Conservation (phyloP, 2,329 filamentous ascomycete genomes). For the Macroventuria anomochaeta region DNA sequence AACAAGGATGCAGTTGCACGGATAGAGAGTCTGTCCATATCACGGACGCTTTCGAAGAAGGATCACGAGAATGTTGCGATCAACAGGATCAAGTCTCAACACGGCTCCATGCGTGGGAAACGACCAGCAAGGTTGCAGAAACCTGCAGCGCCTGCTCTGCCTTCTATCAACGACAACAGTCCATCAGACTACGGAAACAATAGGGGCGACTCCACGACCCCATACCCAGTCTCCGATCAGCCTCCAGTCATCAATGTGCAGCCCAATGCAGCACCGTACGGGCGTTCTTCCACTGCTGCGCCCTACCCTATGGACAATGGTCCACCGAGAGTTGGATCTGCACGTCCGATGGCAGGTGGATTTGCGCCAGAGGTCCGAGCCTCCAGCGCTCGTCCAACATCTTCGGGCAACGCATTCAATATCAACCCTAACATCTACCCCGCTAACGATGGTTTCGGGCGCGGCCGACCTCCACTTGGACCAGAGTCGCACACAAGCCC, state of each 20-base stretch:
- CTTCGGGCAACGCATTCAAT: constrained; percentile 57
- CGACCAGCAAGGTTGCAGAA: constrained; percentile 55
- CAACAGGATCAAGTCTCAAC: constrained; percentile 73
- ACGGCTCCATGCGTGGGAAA: constrained; percentile 59
- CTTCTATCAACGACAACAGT: constrained; percentile 49
- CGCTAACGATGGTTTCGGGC: constrained; percentile 38
- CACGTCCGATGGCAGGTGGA: constrained; percentile 46
- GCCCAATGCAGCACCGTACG: constrained; percentile 38
- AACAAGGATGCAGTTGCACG: constrained; percentile 86
- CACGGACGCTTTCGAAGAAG: constrained; percentile 82
- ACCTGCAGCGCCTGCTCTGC: constrained; percentile 45
- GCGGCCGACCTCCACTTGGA: constrained; percentile 36
- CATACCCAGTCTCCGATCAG: constrained; percentile 54
- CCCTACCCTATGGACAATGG: constrained; percentile 75
- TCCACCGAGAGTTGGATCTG: constrained; percentile 55
- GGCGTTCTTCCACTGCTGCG: constrained; percentile 62
- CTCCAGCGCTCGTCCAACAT: constrained; percentile 55
- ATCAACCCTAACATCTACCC: constrained; percentile 55
- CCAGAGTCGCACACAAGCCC: constrained; percentile 36
- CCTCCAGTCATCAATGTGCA: constrained; percentile 42
- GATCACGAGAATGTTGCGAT: constrained; percentile 95
- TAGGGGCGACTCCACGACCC: constrained; percentile 48
- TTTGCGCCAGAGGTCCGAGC: constrained; percentile 58
- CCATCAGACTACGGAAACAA: constrained; percentile 45
- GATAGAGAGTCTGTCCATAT: constrained; percentile 82